These are phyloP conservation scores for Pythium plurisporium DNA, from an alignment of 352 stramenopile species.

Conservation along the genomic window DNA sequence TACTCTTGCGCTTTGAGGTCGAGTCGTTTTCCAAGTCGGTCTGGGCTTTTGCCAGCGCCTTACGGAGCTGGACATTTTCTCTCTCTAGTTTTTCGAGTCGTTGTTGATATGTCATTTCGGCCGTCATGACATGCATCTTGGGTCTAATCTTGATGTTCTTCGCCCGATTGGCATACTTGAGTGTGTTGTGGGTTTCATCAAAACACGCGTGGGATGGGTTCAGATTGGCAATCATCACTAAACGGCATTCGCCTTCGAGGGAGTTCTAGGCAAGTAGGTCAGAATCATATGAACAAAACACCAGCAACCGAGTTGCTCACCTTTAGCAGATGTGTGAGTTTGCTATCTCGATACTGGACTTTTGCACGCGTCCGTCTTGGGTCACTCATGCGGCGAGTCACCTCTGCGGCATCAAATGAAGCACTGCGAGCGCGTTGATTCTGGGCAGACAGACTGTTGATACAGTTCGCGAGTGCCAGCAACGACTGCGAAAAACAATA, in stretches of 20 bases:
- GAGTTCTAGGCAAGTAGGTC: conserved; percentile 43
- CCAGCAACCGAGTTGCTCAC: conserved; percentile 15
- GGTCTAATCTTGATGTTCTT: conserved; percentile 91
- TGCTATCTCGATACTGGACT: conserved; percentile 85
- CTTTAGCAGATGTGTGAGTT: conserved; percentile 85
- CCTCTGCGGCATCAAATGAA: conserved; percentile 36
- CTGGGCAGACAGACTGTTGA: conserved; percentile 76
- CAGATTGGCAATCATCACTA: conserved; percentile 90
- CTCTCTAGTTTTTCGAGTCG: conserved; percentile 53
- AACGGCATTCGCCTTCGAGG: conserved; percentile 85
- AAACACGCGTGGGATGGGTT: conserved; percentile 72
- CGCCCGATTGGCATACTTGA: conserved; percentile 86
- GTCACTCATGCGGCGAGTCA: conserved; percentile 9
- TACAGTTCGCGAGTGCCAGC: conserved; percentile 83
- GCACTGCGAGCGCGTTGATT: conserved; percentile 29
- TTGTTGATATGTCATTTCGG: conserved; percentile 60
- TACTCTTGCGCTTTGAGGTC: conserved; percentile 34
- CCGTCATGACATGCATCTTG: conserved; percentile 78
- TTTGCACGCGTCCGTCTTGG: conserved; percentile 25
- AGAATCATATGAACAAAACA: neutral
- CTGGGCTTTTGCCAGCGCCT: conserved; percentile 29
- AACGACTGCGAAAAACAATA: conserved; percentile 32
- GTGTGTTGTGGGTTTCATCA: conserved; percentile 88
- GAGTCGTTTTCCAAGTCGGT: conserved; percentile 24
- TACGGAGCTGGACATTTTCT: conserved; percentile 42